Evolutionary conservation across 495 filamentous ascomycete genomes (phyloP).

Genomic region (Podospora anserina): DNA sequence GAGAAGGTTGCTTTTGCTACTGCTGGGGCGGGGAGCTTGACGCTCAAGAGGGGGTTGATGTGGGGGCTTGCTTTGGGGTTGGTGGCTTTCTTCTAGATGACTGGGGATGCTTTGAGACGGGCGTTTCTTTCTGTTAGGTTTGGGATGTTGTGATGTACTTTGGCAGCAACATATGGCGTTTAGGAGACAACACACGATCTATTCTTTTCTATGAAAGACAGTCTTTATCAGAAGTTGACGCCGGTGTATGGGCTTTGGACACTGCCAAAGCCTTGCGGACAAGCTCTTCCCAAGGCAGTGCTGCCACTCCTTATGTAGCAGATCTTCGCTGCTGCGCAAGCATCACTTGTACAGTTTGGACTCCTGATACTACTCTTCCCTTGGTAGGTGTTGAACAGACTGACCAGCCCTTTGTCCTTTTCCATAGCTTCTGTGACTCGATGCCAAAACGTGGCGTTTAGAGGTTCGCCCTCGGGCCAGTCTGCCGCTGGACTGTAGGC

Average conservation of each 20-base stretch:
- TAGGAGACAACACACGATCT: background rate
- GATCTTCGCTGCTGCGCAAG: conserved; percentile 53
- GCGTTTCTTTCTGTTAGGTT: background rate
- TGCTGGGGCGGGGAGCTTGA: conserved; percentile 5
- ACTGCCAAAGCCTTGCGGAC: conserved; percentile 48
- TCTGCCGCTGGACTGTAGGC: conserved; percentile 46
- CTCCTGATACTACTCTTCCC: conserved; percentile 51
- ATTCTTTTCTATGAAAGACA: background rate
- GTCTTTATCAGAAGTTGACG: conserved; percentile 15
- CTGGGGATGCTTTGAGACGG: background rate
- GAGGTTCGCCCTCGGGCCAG: conserved; percentile 48
- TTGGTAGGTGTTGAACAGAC: conserved; percentile 52
- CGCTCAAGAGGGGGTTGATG: conserved; percentile 9
- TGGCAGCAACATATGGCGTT: background rate
- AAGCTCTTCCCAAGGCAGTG: conserved; percentile 47
- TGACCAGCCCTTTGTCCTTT: conserved; percentile 44
- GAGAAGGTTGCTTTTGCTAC: conserved; percentile 2
- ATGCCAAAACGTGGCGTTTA: conserved; percentile 59
- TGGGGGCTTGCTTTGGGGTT: background rate
- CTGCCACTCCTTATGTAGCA: conserved; percentile 61
- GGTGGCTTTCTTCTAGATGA: background rate
- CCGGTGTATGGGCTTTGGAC: conserved; percentile 28
- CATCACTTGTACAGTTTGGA: conserved; percentile 50
- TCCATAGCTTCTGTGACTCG: conserved; percentile 60
- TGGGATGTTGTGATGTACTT: background rate